Percentiles rank a stretch among this genome's conserved stretches.
phyloP scores from a whole-genome alignment of 1,284 basidiomycete genomes.

The Paramarasmius palmivorus region DNA sequence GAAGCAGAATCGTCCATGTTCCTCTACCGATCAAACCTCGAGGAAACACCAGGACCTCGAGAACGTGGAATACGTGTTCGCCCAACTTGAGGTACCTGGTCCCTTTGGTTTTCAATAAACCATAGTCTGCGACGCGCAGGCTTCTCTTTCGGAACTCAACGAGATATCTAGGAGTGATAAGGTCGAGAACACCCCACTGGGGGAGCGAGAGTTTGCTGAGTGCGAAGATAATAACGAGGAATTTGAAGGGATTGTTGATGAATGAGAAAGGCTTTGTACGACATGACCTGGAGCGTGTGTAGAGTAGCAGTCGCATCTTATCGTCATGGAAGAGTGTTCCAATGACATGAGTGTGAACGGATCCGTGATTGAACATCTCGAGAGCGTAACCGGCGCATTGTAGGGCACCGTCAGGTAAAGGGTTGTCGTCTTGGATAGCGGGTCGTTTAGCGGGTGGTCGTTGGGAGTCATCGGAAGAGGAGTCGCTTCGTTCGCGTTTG shows the following conservation, averaged over 20 bases:
- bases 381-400: conserved; percentile 21
- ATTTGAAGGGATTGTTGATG: not conserved
- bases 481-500: too few relatives aligned
- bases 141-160: not conserved
- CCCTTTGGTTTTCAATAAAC: not conserved
- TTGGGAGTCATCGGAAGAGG: too few relatives aligned
- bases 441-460: too few relatives aligned
- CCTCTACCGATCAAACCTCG: not conserved
- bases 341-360: conserved; percentile 18
- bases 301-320: conserved; percentile 14
- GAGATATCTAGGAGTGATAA: not conserved
- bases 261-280: conserved; percentile 15
- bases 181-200: not conserved
- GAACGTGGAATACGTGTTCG: not conserved
- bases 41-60: not conserved
- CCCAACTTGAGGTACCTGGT: not conserved
- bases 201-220: not conserved
- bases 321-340: conserved; percentile 11
- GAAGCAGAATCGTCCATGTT: not conserved
- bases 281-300: conserved; percentile 14
- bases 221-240: not conserved
- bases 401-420: not conserved
- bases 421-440: too few relatives aligned
- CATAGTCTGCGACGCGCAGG: not conserved
- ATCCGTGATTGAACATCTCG: conserved; percentile 17